phyloP scores from a whole-genome alignment of 495 filamentous ascomycete species.

The Aspergillus wentii region DNA sequence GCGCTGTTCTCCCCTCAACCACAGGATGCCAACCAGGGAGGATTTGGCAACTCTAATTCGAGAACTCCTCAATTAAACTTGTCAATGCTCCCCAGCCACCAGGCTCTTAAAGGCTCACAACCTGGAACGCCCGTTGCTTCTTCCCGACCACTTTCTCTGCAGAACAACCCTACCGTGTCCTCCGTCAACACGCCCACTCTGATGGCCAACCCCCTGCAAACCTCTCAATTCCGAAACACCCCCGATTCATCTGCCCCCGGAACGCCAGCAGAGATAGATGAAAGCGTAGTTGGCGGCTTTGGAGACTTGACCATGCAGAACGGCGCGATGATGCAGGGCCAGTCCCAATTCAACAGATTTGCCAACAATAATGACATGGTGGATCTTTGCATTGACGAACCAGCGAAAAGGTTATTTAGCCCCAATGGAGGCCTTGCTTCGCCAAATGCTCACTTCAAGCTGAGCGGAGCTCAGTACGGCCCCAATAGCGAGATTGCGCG shows the following conservation, averaged over 20 bases:
- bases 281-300: constrained; percentile 51
- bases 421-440: constrained; percentile 70
- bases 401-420: constrained; percentile 87
- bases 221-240: constrained; percentile 60
- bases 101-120: constrained; percentile 78
- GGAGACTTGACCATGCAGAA: constrained; percentile 52
- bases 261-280: constrained; percentile 62
- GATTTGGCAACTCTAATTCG: constrained; percentile 71
- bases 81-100: constrained; percentile 63
- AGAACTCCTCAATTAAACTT: constrained; percentile 65
- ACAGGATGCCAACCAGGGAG: constrained; percentile 49
- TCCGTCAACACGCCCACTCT: constrained; percentile 94
- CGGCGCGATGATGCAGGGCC: constrained; percentile 52
- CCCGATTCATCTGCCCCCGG: constrained; percentile 72
- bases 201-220: constrained; percentile 58
- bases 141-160: constrained; percentile 59
- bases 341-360: constrained; percentile 43
- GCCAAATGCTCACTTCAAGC: constrained; percentile 63
- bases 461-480: constrained; percentile 66
- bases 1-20: constrained; percentile 53
- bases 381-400: constrained; percentile 87
- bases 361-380: constrained; percentile 51
- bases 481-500: constrained; percentile 70
- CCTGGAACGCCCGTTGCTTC: constrained; percentile 79
- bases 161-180: constrained; percentile 95